These are phyloP conservation scores for Allodekkera sacchari DNA, from an alignment of 805 yeast genomes.

Conservation along the genomic window DNA sequence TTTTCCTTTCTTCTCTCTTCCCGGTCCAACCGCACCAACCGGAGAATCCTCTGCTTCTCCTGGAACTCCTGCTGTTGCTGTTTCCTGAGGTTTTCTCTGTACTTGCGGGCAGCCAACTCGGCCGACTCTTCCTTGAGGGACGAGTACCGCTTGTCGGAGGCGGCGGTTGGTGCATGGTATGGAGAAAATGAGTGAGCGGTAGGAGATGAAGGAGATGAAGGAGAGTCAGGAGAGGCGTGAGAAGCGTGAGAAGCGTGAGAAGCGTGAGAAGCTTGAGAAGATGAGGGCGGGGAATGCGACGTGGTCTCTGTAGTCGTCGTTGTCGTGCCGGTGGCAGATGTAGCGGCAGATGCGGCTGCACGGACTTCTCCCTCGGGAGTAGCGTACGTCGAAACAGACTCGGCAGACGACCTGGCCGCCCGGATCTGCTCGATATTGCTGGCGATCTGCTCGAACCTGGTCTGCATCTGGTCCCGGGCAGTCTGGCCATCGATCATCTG, in stretches of 20 bases:
- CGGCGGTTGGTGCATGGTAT: no score
- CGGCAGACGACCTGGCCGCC: background rate
- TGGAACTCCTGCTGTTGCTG: conserved; percentile 30
- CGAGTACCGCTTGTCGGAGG: conserved; percentile 7
- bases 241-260: no score
- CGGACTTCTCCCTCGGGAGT: background rate
- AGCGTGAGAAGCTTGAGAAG: no score
- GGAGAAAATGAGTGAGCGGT: no score
- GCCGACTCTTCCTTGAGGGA: conserved; percentile 34
- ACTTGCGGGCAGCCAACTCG: conserved; percentile 28
- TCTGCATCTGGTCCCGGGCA: conserved; percentile 19
- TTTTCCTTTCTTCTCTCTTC: conserved; percentile 12
- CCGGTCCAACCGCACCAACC: conserved; percentile 44
- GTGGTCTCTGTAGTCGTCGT: no score
- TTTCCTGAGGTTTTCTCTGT: conserved; percentile 29
- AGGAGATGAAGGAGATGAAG: no score
- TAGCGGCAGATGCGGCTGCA: conserved; percentile 4
- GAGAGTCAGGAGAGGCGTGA: no score
- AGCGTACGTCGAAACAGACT: background rate
- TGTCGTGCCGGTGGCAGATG: conserved; percentile 4
- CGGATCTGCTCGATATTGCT: conserved; percentile 3
- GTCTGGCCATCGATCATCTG: conserved; percentile 32
- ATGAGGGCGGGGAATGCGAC: no score
- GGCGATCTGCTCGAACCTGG: conserved; percentile 15
- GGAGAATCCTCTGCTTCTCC: conserved; percentile 49